phyloP scores from a whole-genome alignment of 139 green algal species.

The Picochlorum sp. region DNA sequence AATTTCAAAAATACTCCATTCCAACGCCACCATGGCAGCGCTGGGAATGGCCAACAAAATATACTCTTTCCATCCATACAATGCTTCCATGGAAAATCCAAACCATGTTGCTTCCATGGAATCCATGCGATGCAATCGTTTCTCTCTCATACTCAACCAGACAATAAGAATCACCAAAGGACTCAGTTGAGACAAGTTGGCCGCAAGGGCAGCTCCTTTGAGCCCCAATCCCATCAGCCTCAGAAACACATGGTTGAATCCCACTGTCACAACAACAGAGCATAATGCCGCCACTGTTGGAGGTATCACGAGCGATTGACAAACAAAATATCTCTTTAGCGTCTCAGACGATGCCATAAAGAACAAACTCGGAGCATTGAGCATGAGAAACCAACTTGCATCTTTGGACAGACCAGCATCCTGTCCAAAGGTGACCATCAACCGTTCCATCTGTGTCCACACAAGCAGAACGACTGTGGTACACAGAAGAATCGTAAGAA shows the following conservation, averaged over 20 bases:
- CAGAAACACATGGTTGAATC: conserved; percentile 40
- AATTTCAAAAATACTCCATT: conserved; percentile 68
- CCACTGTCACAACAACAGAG: background rate
- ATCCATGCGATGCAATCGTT: conserved; percentile 5
- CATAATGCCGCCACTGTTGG: conserved; percentile 25
- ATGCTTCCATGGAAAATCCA: conserved; percentile 44
- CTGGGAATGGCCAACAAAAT: conserved; percentile 52
- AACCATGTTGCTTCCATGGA: conserved; percentile 43
- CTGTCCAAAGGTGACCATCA: conserved; percentile 46
- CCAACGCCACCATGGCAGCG: conserved; percentile 58
- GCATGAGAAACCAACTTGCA: conserved; percentile 34
- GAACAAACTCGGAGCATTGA: conserved; percentile 35
- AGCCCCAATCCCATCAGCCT: conserved; percentile 30
- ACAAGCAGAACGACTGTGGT: conserved; percentile 28
- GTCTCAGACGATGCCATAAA: conserved; percentile 29
- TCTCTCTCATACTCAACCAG: background rate
- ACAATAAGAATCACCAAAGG: conserved; percentile 15
- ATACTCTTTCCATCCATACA: conserved; percentile 53
- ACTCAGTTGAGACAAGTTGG: conserved; percentile 27
- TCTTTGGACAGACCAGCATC: conserved; percentile 28
- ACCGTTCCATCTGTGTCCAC: conserved; percentile 37
- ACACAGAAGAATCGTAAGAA: conserved; percentile 40
- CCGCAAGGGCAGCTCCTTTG: conserved; percentile 52
- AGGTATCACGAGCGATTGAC: conserved; percentile 48
- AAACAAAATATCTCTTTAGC: conserved; percentile 45